Conservation (phyloP, 1,139 yeast species). For the Pichia sp. region DNA sequence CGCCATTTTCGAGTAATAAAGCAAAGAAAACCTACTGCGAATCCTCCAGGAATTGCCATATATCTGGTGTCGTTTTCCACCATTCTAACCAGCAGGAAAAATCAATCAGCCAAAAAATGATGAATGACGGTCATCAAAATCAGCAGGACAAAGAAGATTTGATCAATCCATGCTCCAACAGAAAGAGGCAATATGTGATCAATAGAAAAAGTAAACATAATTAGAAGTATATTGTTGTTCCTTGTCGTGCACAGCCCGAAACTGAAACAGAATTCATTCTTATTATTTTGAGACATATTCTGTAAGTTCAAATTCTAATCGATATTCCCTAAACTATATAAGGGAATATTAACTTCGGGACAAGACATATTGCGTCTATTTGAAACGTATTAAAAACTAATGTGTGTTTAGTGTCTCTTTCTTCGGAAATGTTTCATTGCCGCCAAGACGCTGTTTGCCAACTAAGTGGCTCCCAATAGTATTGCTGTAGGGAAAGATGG, state of each 20-base stretch:
- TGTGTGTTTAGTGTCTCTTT: neutral
- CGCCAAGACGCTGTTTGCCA: neutral
- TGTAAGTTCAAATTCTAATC: neutral
- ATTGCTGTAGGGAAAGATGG: neutral
- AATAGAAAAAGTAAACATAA: neutral
- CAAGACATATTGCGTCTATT: neutral
- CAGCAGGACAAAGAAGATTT: neutral
- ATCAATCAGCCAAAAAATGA: neutral
- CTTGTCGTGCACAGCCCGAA: neutral
- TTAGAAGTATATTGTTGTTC: neutral
- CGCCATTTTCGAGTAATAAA: neutral
- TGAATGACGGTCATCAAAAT: neutral
- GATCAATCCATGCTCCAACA: neutral
- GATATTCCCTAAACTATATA: neutral
- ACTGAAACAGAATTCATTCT: neutral
- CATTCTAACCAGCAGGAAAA: neutral
- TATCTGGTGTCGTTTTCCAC: neutral
- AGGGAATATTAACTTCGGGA: neutral
- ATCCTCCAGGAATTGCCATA: neutral
- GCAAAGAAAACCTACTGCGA: neutral
- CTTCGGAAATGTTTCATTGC: neutral
- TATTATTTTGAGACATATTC: neutral
- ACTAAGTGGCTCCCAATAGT: neutral
- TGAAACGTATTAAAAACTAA: neutral
- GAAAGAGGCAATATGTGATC: neutral